A percentile compares a stretch with the other conserved stretches of the same genome.
phyloP scores from a whole-genome alignment of 2,329 filamentous ascomycete species.

The Fusarium coffeatum region DNA sequence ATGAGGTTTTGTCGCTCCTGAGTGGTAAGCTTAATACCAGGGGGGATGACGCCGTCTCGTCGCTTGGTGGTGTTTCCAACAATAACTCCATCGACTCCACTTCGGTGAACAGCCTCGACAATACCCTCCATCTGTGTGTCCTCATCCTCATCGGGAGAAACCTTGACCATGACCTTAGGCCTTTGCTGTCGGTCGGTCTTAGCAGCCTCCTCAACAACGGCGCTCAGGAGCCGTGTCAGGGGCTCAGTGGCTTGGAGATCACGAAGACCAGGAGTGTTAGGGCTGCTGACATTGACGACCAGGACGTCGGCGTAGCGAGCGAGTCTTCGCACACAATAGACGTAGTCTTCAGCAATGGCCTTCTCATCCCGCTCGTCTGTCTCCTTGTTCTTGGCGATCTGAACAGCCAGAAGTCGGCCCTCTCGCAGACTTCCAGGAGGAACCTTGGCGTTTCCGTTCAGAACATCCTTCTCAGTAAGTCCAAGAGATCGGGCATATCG shows the following conservation, averaged over 20 bases:
- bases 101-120: constrained; percentile 82
- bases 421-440: constrained; percentile 82
- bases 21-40: constrained; percentile 71
- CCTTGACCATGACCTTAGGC: constrained; percentile 90
- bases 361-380: constrained; percentile 87
- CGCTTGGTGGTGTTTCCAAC: constrained; percentile 97
- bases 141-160: constrained; percentile 93
- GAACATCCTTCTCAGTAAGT: constrained; percentile 76
- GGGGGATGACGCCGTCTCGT: constrained; percentile 76
- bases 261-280: constrained; percentile 92
- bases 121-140: constrained; percentile 88
- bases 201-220: constrained; percentile 83
- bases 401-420: constrained; percentile 85
- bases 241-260: constrained; percentile 88
- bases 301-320: constrained; percentile 92
- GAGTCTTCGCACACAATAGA: constrained; percentile 86
- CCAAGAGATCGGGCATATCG: constrained; percentile 79
- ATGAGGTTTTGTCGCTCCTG: constrained; percentile 75
- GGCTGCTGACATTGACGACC: constrained; percentile 98
- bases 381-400: constrained; percentile 96
- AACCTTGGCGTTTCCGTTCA: constrained; percentile 81
- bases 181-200: constrained; percentile 75
- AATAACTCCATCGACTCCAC: constrained; percentile 93
- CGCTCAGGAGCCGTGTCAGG: constrained; percentile 80
- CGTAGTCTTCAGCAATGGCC: constrained; percentile 83